A percentile compares a stretch with the other conserved stretches of the same genome.
phyloP scores from a whole-genome alignment of 106 monocot genomes.

The Alisma plantagoaquatica region DNA sequence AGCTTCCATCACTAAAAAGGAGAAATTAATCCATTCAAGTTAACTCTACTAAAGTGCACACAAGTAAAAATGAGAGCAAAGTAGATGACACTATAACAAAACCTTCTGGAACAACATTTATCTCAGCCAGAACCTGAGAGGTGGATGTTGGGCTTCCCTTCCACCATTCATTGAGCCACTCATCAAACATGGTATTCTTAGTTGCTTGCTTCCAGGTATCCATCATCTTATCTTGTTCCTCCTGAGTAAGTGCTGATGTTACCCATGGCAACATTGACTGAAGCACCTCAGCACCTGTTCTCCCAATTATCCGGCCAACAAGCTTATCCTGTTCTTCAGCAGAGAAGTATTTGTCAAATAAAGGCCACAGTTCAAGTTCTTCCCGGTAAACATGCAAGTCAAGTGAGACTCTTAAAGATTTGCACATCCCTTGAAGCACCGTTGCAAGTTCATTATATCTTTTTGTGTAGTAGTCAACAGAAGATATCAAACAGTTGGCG shows the following conservation, averaged over 20 bases:
- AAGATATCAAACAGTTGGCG: too few relatives aligned
- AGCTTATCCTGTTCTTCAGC: constrained; percentile 97
- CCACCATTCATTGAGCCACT: constrained; percentile 99
- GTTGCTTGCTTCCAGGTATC: constrained; percentile 92
- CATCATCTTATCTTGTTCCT: constrained; percentile 97
- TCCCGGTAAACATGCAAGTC: constrained; percentile 89
- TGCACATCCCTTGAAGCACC: constrained; percentile 97
- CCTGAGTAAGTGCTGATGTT: constrained; percentile 76
- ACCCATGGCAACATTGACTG: constrained; percentile 99
- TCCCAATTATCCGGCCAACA: constrained; percentile 93
- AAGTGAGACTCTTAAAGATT: constrained; percentile 84
- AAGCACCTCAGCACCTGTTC: constrained; percentile 91
- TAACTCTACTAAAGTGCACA: constrained; percentile 1
- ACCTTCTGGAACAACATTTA: constrained; percentile 34
- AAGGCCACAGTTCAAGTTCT: constrained; percentile 97
- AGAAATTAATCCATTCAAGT: not conserved
- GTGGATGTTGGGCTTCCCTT: constrained; percentile 42
- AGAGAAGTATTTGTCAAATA: constrained; percentile 90
- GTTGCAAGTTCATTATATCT: constrained; percentile 82
- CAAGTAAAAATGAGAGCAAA: not conserved
- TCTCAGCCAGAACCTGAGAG: constrained; percentile 18
- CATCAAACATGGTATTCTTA: constrained; percentile 98
- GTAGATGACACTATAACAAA: not conserved
- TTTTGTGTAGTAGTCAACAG: too few relatives aligned
- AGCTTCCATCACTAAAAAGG: constrained; percentile 35